These are phyloP conservation scores for Fagopyrum tataricum DNA, from an alignment of 148 eudicot genomes.

Conservation along the genomic window DNA sequence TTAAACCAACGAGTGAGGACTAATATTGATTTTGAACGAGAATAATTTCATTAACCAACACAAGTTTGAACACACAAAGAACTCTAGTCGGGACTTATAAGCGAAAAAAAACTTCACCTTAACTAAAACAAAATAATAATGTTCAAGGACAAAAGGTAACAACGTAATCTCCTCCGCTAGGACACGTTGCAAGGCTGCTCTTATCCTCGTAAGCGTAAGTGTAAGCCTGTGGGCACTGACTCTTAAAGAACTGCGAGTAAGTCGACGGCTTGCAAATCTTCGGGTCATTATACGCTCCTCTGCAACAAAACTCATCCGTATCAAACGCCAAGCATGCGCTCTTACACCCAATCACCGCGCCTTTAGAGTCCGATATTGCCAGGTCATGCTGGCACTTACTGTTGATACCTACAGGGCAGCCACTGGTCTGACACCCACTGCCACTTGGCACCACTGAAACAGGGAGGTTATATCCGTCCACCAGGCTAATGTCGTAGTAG, in stretches of 20 bases:
- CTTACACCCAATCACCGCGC: conserved; percentile 32
- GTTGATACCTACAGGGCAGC: conserved; percentile 1
- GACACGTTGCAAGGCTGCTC: conserved; percentile 9
- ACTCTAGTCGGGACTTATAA: too few relatives aligned
- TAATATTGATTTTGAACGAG: too few relatives aligned
- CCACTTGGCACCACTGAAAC: conserved; percentile 16
- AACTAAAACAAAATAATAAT: too few relatives aligned
- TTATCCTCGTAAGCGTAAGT: conserved; percentile 22
- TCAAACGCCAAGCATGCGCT: conserved; percentile 36
- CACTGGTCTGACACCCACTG: neutral
- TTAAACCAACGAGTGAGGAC: too few relatives aligned
- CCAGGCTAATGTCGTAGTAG: conserved; percentile 38
- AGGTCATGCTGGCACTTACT: conserved; percentile 17
- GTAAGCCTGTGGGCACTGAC: conserved; percentile 16
- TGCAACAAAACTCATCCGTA: conserved; percentile 33
- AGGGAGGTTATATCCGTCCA: conserved; percentile 50
- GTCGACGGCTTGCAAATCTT: conserved; percentile 18
- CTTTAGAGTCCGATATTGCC: conserved; percentile 8
- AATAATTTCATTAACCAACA: too few relatives aligned
- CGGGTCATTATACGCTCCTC: conserved; percentile 17
- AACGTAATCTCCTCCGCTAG: conserved; percentile 1
- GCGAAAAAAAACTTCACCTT: too few relatives aligned
- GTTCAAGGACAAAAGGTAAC: conserved; percentile 22
- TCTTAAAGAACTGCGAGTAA: conserved; percentile 17
- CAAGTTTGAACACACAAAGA: too few relatives aligned